Conservation (phyloP, 257 asterid species). For the Plantago major region DNA sequence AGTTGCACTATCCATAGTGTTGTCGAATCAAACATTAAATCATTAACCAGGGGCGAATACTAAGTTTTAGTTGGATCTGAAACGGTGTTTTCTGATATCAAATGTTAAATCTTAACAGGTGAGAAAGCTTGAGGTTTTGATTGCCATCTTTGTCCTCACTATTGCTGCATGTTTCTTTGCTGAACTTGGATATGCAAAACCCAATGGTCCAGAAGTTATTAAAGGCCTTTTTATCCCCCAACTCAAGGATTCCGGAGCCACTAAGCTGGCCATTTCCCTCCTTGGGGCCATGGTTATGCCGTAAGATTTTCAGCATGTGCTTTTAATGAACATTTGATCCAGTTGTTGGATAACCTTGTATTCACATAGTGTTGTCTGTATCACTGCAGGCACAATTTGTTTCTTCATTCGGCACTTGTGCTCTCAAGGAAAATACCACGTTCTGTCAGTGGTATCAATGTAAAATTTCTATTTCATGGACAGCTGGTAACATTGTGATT, state of each 20-base stretch:
- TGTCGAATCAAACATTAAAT: no score
- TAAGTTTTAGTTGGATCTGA: neutral
- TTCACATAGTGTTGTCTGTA: slow-evolving; percentile 10
- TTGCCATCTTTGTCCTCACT: slow-evolving; percentile 71
- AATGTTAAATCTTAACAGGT: slow-evolving; percentile 46
- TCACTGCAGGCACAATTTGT: slow-evolving; percentile 81
- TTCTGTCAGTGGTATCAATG: slow-evolving; percentile 69
- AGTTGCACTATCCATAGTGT: no score
- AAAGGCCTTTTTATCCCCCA: slow-evolving; percentile 84
- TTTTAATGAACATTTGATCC: neutral
- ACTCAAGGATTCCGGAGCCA: slow-evolving; percentile 83
- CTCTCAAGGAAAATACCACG: slow-evolving; percentile 93
- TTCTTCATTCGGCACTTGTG: slow-evolving; percentile 95
- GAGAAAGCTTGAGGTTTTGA: slow-evolving; percentile 81
- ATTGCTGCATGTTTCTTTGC: slow-evolving; percentile 80
- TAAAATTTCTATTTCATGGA: slow-evolving; percentile 24
- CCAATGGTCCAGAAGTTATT: slow-evolving; percentile 62
- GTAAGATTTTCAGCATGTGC: slow-evolving; percentile 40
- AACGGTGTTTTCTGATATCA: slow-evolving; percentile 9
- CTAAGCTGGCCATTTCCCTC: slow-evolving; percentile 81
- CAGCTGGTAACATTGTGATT: neutral
- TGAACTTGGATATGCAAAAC: slow-evolving; percentile 84
- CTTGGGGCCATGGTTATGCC: slow-evolving; percentile 99
- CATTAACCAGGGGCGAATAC: no score
- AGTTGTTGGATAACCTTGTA: neutral